A percentile compares a stretch with the other conserved stretches of the same genome.
phyloP scores from a whole-genome alignment of 129 eudicot genomes.

The Pittosporum tobira region DNA sequence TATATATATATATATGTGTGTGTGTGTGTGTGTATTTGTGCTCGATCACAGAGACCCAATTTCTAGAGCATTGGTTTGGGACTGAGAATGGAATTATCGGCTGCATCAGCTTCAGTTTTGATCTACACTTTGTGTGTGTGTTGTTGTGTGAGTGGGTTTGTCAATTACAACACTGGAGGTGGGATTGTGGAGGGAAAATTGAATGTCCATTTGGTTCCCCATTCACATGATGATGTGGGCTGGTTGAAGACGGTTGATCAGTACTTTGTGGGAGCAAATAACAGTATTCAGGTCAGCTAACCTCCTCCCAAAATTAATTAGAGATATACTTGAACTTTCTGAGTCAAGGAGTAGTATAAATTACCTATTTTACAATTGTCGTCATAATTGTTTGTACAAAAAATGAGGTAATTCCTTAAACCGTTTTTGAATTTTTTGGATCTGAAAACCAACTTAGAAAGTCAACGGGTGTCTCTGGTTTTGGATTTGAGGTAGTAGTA shows the following conservation, averaged over 20 bases:
- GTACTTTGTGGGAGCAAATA: constrained; percentile 90
- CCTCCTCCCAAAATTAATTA: too few relatives aligned
- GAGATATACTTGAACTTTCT: too few relatives aligned
- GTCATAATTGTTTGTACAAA: too few relatives aligned
- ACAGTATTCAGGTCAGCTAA: constrained; percentile 53
- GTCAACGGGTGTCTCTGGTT: too few relatives aligned
- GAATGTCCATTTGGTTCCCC: constrained; percentile 92
- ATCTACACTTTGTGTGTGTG: constrained; percentile 7
- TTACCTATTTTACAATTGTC: too few relatives aligned
- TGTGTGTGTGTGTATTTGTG: too few relatives aligned
- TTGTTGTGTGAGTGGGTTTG: constrained; percentile 37
- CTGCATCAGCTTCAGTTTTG: not conserved
- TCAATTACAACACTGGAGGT: constrained; percentile 43
- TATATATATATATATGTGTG: too few relatives aligned
- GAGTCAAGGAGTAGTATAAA: too few relatives aligned
- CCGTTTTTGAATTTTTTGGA: too few relatives aligned
- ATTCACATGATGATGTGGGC: constrained; percentile 97
- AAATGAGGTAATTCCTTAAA: too few relatives aligned
- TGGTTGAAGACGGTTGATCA: constrained; percentile 98
- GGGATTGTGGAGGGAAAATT: constrained; percentile 68
- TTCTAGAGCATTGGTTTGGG: not conserved
- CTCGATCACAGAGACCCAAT: not conserved
- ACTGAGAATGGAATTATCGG: not conserved
- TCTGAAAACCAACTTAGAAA: too few relatives aligned
- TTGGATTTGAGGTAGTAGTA: too few relatives aligned